These are phyloP conservation scores for Geotrichum reessii DNA, from an alignment of 1,139 yeast genomes.

Conservation along the genomic window DNA sequence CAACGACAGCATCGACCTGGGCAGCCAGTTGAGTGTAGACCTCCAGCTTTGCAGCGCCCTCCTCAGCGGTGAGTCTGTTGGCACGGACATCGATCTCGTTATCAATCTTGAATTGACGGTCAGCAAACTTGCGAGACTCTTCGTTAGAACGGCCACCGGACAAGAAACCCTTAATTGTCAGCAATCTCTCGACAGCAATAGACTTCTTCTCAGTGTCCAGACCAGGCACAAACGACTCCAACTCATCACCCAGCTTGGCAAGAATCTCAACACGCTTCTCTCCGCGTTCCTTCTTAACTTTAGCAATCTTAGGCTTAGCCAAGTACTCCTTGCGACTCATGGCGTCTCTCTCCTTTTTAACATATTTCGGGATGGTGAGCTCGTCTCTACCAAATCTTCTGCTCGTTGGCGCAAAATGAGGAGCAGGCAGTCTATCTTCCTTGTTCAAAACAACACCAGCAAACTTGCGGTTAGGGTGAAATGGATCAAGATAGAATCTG, in stretches of 20 bases:
- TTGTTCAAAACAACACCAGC: constrained; percentile 77
- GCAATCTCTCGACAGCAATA: constrained; percentile 48
- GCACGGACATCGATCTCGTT: constrained; percentile 44
- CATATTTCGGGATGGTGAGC: constrained; percentile 47
- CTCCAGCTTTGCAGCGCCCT: constrained; percentile 31
- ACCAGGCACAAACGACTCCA: constrained; percentile 27
- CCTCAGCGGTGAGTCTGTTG: constrained; percentile 29
- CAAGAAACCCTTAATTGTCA: constrained; percentile 46
- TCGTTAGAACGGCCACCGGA: constrained; percentile 40
- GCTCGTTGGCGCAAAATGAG: constrained; percentile 80
- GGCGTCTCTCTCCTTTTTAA: constrained; percentile 51
- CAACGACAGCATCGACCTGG: constrained; percentile 24
- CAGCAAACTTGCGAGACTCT: constrained; percentile 56
- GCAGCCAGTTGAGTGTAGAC: constrained; percentile 34
- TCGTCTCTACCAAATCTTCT: constrained; percentile 76
- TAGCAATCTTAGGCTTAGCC: constrained; percentile 48
- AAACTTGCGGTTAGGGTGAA: constrained; percentile 87
- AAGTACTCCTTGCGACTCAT: constrained; percentile 60
- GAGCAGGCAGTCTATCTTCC: constrained; percentile 67
- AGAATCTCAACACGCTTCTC: constrained; percentile 36
- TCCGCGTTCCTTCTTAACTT: constrained; percentile 39
- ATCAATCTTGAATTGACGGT: constrained; percentile 48
- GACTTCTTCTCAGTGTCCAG: constrained; percentile 37
- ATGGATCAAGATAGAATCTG: constrained; percentile 89
- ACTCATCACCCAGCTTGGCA: constrained; percentile 29